Conservation (phyloP, 257 asterid species). For the Petrea volubilis region DNA sequence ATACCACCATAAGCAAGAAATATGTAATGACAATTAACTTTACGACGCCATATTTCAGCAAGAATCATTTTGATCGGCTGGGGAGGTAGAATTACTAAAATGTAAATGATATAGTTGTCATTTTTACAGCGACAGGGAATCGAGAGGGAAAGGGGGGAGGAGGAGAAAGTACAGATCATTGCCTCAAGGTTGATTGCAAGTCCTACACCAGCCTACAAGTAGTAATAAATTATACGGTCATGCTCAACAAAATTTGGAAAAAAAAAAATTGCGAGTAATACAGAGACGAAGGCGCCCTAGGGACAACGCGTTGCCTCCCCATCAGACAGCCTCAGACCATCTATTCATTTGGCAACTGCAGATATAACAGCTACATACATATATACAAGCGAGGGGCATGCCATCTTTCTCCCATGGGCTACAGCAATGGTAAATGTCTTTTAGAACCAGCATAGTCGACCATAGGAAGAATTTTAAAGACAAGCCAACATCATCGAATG, state of each 20-base stretch:
- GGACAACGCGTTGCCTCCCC: slow-evolving; percentile 13
- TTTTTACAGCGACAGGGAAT: slow-evolving; percentile 8
- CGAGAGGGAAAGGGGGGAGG: neutral
- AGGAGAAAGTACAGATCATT: slow-evolving; percentile 16
- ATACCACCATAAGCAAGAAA: too few relatives aligned
- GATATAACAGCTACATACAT: slow-evolving; percentile 26
- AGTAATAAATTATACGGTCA: slow-evolving; percentile 14
- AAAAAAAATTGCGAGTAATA: slow-evolving; percentile 19
- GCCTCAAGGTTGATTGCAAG: slow-evolving; percentile 19
- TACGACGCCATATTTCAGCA: slow-evolving; percentile 27
- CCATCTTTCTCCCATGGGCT: slow-evolving; percentile 12
- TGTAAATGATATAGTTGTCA: slow-evolving; percentile 14
- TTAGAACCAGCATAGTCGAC: neutral
- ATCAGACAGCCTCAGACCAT: slow-evolving; percentile 20
- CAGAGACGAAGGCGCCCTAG: slow-evolving; percentile 10
- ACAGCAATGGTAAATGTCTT: neutral
- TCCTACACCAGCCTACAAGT: slow-evolving; percentile 27
- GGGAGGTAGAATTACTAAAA: slow-evolving; percentile 4
- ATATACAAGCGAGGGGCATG: slow-evolving; percentile 30
- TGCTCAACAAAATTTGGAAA: slow-evolving; percentile 32
- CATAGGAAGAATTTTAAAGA: slow-evolving; percentile 10
- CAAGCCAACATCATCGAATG: slow-evolving; percentile 26
- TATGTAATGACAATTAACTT: neutral
- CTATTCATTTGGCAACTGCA: slow-evolving; percentile 24
- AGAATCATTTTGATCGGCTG: slow-evolving; percentile 38